Conservation (phyloP, 2,329 filamentous ascomycete species). For the Diplodia corticola region DNA sequence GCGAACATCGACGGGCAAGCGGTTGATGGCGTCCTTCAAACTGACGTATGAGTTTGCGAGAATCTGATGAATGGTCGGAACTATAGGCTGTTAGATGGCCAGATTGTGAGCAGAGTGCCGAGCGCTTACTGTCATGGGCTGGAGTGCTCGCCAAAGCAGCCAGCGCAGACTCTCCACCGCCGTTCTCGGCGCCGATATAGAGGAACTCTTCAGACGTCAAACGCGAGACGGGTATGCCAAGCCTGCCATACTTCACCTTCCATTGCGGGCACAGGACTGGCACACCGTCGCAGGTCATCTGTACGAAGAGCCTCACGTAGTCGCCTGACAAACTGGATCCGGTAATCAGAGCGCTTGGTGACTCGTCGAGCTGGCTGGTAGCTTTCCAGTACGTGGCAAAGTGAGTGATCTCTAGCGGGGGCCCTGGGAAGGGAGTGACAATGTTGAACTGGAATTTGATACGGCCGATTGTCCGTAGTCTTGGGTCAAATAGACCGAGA, state of each 20-base stretch:
- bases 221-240: slow-evolving; percentile 80
- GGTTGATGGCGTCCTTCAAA: slow-evolving; percentile 71
- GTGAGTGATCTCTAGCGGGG: slow-evolving; percentile 92
- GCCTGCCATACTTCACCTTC: slow-evolving; percentile 71
- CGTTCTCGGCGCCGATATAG: slow-evolving; percentile 43
- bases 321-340: slow-evolving; percentile 95
- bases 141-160: slow-evolving; percentile 32
- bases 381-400: slow-evolving; percentile 99
- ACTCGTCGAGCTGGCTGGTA: slow-evolving; percentile 86
- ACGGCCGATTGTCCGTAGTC: slow-evolving; percentile 86
- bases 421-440: slow-evolving; percentile 91
- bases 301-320: slow-evolving; percentile 87
- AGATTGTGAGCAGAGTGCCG: no score
- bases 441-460: slow-evolving; percentile 94
- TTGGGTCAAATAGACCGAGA: slow-evolving; percentile 87
- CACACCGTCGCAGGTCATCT: slow-evolving; percentile 83
- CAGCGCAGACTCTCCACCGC: slow-evolving; percentile 30
- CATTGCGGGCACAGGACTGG: slow-evolving; percentile 87
- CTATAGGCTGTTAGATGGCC: background rate
- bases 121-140: slow-evolving; percentile 29
- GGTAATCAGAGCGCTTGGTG: slow-evolving; percentile 83
- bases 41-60: slow-evolving; percentile 77
- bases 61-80: slow-evolving; percentile 66
- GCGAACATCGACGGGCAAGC: slow-evolving; percentile 77
- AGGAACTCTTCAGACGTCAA: slow-evolving; percentile 74